Evolutionary conservation across 2,329 filamentous ascomycete species (phyloP).

Genomic region (Apiospora koreana): DNA sequence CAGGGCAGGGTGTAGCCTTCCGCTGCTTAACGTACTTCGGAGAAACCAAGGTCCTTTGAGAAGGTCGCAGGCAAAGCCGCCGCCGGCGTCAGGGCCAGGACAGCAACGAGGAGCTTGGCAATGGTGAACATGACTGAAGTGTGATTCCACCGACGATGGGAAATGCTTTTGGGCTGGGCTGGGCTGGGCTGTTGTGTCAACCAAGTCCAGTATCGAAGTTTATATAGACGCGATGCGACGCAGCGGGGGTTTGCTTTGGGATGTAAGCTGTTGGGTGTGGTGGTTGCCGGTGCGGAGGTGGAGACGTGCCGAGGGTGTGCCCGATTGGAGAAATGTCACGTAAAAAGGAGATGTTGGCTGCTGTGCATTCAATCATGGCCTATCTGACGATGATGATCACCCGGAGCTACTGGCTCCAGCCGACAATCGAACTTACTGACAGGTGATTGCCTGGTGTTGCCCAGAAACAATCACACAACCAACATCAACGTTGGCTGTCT

Average conservation of each 20-base stretch:
- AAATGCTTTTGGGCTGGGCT: too few species aligned
- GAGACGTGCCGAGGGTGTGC: not conserved
- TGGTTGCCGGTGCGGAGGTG: not conserved
- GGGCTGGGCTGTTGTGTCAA: not conserved
- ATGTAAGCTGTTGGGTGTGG: too few species aligned
- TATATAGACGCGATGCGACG: not conserved
- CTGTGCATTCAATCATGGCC: not conserved
- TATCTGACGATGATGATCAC: not conserved
- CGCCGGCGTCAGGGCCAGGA: not conserved
- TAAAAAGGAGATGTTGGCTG: not conserved
- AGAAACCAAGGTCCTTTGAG: not conserved
- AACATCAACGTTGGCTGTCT: not conserved
- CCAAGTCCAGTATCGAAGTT: not conserved
- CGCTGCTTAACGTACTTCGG: not conserved
- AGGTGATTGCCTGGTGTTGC: not conserved
- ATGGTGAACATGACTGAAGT: constrained; percentile 3
- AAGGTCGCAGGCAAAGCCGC: not conserved
- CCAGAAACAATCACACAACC: too few species aligned
- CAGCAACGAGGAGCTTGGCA: not conserved
- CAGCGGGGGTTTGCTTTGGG: not conserved
- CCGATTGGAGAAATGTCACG: not conserved
- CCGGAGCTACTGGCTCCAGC: not conserved
- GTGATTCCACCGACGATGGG: not conserved
- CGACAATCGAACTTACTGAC: not conserved
- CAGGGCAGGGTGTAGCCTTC: not conserved